Base-by-base conservation (phyloP, 1,139 yeast species). In the Suhomyces bribrorum region DNA sequence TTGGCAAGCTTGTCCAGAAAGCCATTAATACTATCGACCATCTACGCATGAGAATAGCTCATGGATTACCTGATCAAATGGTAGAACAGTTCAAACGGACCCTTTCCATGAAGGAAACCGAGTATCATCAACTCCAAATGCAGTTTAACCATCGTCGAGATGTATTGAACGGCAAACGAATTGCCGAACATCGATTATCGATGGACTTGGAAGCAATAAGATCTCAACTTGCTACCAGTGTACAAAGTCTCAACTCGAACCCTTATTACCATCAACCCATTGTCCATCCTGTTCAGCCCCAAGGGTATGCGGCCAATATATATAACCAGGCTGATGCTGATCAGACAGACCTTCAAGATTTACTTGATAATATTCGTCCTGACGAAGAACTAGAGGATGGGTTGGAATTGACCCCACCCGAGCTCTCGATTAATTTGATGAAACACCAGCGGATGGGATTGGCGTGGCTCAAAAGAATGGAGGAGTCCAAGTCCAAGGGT, bases 381-480 rank as follows among this genome's bases (percentile, higher is more conserved):
- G 83, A 78, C 36, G 88, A 83, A 43, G 56, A 52, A 16, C 64
- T 60, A 28, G 61, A 57, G 14, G 66, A 66, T 27, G 75, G 68
- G 1, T 48, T 68, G 48, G 79, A 77, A 3, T 65, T 73, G 14
- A 86, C 96, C 0, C 97, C 97, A 0, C 71, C 70, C 0, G 86
- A 79, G 17, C 60, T 92, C 52, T 66, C 81, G 4, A 76, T 88
- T 7, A 75, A 75, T 29, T 66, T 88, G 17, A 63, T 89, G 58
- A 86, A 83, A 48, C 97, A 92, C 65, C 98, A 92, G 62, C 73
- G 88, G 39, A 69, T 83, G 44, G 97, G 97, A 1, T 69, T 92
- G 20, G 75, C 83, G 3, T 92, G 97, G 97, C 64, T 92, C 49
- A 53, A 76, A 32, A 71, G 83, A 26, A 81, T 77, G 72, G 96